phyloP scores from a whole-genome alignment of 306 rosid genomes.

The Corylus heterophylla region DNA sequence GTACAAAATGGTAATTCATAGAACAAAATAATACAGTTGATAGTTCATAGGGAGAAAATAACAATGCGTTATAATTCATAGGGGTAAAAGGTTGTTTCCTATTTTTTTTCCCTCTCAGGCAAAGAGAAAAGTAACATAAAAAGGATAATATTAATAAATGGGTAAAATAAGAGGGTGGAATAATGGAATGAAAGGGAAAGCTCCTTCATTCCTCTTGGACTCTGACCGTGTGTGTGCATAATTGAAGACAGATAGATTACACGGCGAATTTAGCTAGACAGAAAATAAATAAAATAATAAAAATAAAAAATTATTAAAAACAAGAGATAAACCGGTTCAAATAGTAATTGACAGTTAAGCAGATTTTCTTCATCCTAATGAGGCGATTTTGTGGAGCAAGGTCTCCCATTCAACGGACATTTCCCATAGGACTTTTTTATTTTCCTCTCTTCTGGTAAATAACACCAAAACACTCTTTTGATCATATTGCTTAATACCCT shows the following conservation, averaged over 20 bases:
- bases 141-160: too few relatives aligned
- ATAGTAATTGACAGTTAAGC: slow-evolving; percentile 47
- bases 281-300: slow-evolving; percentile 10
- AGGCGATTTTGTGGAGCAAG: slow-evolving; percentile 69
- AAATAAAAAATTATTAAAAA: too few relatives aligned
- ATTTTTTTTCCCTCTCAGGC: too few relatives aligned
- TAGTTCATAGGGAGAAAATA: too few relatives aligned
- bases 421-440: slow-evolving; percentile 38
- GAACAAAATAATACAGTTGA: too few relatives aligned
- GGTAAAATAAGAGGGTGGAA: slow-evolving; percentile 15
- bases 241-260: slow-evolving; percentile 39
- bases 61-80: too few relatives aligned
- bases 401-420: slow-evolving; percentile 93
- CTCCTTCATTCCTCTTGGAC: slow-evolving; percentile 65
- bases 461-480: background rate
- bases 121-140: too few relatives aligned
- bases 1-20: too few relatives aligned
- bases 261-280: background rate
- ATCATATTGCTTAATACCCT: background rate
- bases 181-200: slow-evolving; percentile 52
- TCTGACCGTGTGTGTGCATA: slow-evolving; percentile 46
- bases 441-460: background rate
- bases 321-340: slow-evolving; percentile 3
- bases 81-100: too few relatives aligned
- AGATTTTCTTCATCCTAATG: slow-evolving; percentile 59